Base-by-base conservation (phyloP, 1,284 basidiomycete genomes). In the Rhodotorula sp. region DNA sequence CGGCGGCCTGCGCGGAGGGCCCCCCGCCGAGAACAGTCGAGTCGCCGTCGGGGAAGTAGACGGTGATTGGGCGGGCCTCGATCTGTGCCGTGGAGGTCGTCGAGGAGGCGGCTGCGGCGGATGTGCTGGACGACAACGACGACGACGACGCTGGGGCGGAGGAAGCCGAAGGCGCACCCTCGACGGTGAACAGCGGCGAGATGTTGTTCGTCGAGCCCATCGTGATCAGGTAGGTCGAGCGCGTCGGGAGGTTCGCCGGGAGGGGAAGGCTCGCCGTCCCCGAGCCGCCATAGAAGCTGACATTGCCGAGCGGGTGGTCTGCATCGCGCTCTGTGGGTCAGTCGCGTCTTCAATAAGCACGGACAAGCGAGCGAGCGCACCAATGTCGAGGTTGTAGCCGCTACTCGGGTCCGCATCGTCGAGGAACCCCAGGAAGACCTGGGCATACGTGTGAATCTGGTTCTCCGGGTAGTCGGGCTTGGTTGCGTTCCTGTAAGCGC, bases 131-230 rank as follows among this genome's bases (percentile, higher is more conserved):
- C 0, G 57, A 32, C 1, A 39, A n/a, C 15, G 56, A 5, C 19
- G 37, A 22, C 22, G 54, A n/a, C 1, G 55, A 4, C 27, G 70
- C 51, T 2, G 53, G 34, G 29, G 70, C 56, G 19, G 39, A 41
- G 1, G 59, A 51, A 15, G 64, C 29, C 8, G 21, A 32, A 21
- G 46, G 53, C 13, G 53, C 46, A 1, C 39, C 67, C 27, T 70
- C 46, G 61, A 75, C 70, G 13, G 68, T 72, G 56, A 75, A 75
- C 27, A 48, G 63, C 21, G 73, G 67, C 29, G 62, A 65, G 46
- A 57, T 60, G 73, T 70, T 70, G n/a, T 41, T 36, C 15, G 70
- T 72, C 55, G 68, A 70, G 5, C 73, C 73, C 44, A 70, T 64
- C 22, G 62, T 61, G 67, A 75, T 39, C 21, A 75, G 44, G 66